Evolutionary conservation across 768 basidiomycete species (phyloP), one percentile per base, ranked within the genome.

Genomic region (Holtermanniella nyarrowii): DNA sequence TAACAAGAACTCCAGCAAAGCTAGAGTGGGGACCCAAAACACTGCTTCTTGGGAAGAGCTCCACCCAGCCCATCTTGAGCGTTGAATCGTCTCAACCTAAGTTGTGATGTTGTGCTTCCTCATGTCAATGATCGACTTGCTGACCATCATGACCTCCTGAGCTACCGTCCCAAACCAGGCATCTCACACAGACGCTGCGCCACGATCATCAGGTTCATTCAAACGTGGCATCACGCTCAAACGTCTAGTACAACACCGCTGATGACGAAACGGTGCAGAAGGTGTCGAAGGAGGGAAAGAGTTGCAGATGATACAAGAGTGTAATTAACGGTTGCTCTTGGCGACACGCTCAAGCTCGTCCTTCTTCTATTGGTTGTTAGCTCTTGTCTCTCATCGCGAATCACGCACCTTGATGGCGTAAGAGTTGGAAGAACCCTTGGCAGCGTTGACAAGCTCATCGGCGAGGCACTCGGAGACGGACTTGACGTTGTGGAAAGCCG

Each of bases 291-390:
- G 31, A 37, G 31, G 31, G 7, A 37, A 16, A 37, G 31, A 37
- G 31, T 7, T 7, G 31, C 31, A n/a, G 31, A 37, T 7, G 31
- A 7, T 7, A 37, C 31, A 7, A 37, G 31, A 49, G 20, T n/a
- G 25, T 42, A 21, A 83, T 88, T 82, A 99, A 82, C 93, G 88
- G 79, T 99, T 99, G 76, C 90, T 95, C 79, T 96, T 97, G 78
- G 95, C 95, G 52, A 99, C 95, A 80, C 93, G 91, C 80, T 99
- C 93, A 60, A 99, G 83, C 76, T 99, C 93, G 75, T 96, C 91
- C 79, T 91, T 95, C 87, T 91, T 91, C 88, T 87, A 70, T 65
- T 44, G 54, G 27, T 44, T 52, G n/a, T 23, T 39, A 26, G 16
- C 3, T 10, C 20, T 16, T 25, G 12, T 4, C 26, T n/a, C 49